A percentile compares a stretch with the other conserved stretches of the same genome.
Evolutionary conservation across 1,284 basidiomycete species (phyloP).

Genomic region (Neotropicomus parvogracilis): DNA sequence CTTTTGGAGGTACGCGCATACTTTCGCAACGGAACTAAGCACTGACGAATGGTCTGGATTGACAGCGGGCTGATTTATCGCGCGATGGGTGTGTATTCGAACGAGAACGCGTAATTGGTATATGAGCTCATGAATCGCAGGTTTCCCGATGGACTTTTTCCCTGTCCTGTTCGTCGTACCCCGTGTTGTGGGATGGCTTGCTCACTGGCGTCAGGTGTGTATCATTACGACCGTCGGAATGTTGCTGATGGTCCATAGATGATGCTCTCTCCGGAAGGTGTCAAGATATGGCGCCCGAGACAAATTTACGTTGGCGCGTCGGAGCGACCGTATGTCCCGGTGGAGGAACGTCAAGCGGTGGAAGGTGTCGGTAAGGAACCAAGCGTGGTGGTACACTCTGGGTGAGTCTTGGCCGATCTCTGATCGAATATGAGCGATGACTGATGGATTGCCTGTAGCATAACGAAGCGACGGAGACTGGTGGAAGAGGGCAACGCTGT

Average conservation of each 20-base stretch:
- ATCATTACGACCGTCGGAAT: not conserved
- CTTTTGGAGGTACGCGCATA: slow-evolving; percentile 55
- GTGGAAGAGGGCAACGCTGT: slow-evolving; percentile 46
- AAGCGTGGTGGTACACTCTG: slow-evolving; percentile 66
- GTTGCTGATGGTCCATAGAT: slow-evolving; percentile 46
- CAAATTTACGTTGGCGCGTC: slow-evolving; percentile 78
- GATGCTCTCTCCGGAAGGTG: slow-evolving; percentile 83
- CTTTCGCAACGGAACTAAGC: not conserved
- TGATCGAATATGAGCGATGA: slow-evolving; percentile 11
- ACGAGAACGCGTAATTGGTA: not conserved
- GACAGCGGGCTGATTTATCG: slow-evolving; percentile 79
- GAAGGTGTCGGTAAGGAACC: slow-evolving; percentile 56
- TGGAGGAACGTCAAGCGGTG: slow-evolving; percentile 56
- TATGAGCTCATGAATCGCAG: slow-evolving; percentile 36
- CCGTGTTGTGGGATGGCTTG: slow-evolving; percentile 85
- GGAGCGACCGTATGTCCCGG: slow-evolving; percentile 68
- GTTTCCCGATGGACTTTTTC: slow-evolving; percentile 88
- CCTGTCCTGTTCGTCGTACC: slow-evolving; percentile 88
- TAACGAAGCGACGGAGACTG: slow-evolving; percentile 72
- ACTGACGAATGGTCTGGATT: not conserved
- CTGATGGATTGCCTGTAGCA: slow-evolving; percentile 46
- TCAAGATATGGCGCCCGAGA: slow-evolving; percentile 87
- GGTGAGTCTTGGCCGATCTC: slow-evolving; percentile 48
- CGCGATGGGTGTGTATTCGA: slow-evolving; percentile 65
- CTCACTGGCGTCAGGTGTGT: slow-evolving; percentile 76